Evolutionary conservation across 208 protist genomes (phyloP), one percentile per base, ranked within the genome.

Genomic region (Leishmania tropica): DNA sequence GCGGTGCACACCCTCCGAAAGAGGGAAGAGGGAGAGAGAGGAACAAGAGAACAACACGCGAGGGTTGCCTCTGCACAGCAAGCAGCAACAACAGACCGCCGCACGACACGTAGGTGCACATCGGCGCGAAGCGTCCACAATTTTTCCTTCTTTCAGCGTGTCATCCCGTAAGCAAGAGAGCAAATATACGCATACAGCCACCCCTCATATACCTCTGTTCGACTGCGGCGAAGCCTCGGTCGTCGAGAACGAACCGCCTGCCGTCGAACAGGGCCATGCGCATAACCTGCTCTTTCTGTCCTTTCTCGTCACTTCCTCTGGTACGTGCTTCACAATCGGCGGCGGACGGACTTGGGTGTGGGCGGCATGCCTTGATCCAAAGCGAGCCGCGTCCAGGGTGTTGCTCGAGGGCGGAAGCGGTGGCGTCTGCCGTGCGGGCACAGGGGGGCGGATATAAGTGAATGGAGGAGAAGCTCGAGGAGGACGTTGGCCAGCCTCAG

Each of bases 21-120:
- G 24, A 6, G 67, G 67, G 31, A 28, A n/a, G 19, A 48, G 67
- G n/a, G 64, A 72, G 67, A 72, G 65, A 48, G 64, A 72, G 67
- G 3, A 17, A 19, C 24, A 62, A 7, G 24, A 62, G 56, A n/a
- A 24, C 56, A 31, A n/a, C 19, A n/a, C 56, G 21, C 56, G 28
- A 31, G 24, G 0, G 0, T 62, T n/a, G n/a, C 28, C n/a, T 40
- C 60, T 31, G n/a, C n/a, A 67, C 60, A 3, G 17, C 11, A 24
- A 37, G n/a, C 60, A 13, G n/a, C 10, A 8, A 67, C 24, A 67
- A 67, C 60, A 40, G 1, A 67, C 4, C 11, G 10, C 28, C 56
- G 7, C 60, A 67, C n/a, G 11, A 37, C 60, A 67, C n/a, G 24
- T 28, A 13, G n/a, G 8, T 19, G n/a, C 3, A 31, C 3, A 35